phyloP scores from a whole-genome alignment of 192 early-diverging fungal genomes.

The Podila epigama region DNA sequence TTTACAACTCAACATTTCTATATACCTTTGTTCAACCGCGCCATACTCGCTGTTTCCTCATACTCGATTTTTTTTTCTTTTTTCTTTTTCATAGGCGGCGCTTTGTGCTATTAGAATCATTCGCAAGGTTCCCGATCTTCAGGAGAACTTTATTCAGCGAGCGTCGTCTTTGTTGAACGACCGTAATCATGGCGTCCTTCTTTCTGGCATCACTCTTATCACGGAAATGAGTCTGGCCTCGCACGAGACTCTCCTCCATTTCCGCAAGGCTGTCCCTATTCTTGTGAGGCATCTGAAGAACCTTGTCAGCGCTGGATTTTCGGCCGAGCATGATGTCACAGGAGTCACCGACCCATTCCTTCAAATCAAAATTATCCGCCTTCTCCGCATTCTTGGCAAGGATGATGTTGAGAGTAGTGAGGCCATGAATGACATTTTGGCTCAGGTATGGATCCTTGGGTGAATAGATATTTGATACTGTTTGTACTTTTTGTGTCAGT shows the following conservation, averaged over 20 bases:
- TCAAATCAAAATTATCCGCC: conserved; percentile 90
- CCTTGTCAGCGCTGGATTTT: conserved; percentile 84
- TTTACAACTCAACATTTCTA: conserved; percentile 3
- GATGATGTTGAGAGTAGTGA: conserved; percentile 85
- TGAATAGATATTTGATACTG: not conserved
- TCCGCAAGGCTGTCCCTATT: conserved; percentile 81
- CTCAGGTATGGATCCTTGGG: conserved; percentile 64
- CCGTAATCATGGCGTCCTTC: conserved; percentile 94
- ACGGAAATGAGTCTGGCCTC: conserved; percentile 87
- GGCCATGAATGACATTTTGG: conserved; percentile 95
- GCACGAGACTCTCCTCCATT: conserved; percentile 70
- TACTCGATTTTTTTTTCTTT: not conserved
- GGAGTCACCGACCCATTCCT: conserved; percentile 98
- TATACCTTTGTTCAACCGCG: not conserved
- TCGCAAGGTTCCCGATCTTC: conserved; percentile 91
- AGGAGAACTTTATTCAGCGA: conserved; percentile 81
- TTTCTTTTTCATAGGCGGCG: conserved; percentile 73
- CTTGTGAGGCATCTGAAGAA: conserved; percentile 90
- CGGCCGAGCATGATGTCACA: conserved; percentile 95
- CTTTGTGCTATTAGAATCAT: conserved; percentile 92
- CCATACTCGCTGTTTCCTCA: not conserved
- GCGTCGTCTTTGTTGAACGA: conserved; percentile 83
- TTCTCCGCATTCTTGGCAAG: conserved; percentile 88
- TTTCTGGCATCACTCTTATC: conserved; percentile 89
- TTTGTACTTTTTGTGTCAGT: not conserved